A percentile compares a stretch with the other conserved stretches of the same genome.
Conservation (phyloP, 441 rosid genomes). For the Rhodomyrtus psidioides region DNA sequence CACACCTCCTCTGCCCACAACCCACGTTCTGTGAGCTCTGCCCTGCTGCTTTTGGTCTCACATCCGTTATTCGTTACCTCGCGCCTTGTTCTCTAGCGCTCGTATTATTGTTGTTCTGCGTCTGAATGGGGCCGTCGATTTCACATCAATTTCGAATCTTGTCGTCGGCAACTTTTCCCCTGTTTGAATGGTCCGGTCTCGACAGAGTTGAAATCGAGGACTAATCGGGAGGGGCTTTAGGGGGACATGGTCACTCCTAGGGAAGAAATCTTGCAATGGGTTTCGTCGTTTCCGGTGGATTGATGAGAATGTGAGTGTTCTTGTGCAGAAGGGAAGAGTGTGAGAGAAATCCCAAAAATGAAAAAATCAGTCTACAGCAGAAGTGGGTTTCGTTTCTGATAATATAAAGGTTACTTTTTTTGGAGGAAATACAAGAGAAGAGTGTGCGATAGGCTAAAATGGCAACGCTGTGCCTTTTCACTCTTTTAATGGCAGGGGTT, state of each 20-base stretch:
- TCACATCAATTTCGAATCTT: not conserved
- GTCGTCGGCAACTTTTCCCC: not conserved
- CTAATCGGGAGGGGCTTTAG: not conserved
- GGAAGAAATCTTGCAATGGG: not conserved
- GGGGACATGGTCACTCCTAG: not conserved
- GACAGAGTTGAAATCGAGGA: not conserved
- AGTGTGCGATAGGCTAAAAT: slow-evolving; percentile 15
- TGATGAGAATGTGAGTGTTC: not conserved
- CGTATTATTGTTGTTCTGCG: not conserved
- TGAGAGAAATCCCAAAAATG: not conserved
- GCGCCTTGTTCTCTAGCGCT: not conserved
- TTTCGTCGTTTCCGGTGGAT: not conserved
- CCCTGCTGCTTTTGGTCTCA: not conserved
- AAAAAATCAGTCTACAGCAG: not conserved
- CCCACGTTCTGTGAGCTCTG: not conserved
- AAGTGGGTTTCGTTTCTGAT: not conserved
- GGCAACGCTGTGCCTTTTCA: slow-evolving; percentile 32
- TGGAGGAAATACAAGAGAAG: not conserved
- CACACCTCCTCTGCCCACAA: not conserved
- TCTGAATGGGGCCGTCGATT: not conserved
- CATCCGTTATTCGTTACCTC: not conserved
- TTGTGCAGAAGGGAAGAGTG: not conserved
- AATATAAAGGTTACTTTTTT: not conserved
- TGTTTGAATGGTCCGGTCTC: not conserved
- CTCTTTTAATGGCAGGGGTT: slow-evolving; percentile 43